These are phyloP conservation scores for Lobosporangium transversale DNA, from an alignment of 192 early-diverging fungal species.

Conservation along the genomic window DNA sequence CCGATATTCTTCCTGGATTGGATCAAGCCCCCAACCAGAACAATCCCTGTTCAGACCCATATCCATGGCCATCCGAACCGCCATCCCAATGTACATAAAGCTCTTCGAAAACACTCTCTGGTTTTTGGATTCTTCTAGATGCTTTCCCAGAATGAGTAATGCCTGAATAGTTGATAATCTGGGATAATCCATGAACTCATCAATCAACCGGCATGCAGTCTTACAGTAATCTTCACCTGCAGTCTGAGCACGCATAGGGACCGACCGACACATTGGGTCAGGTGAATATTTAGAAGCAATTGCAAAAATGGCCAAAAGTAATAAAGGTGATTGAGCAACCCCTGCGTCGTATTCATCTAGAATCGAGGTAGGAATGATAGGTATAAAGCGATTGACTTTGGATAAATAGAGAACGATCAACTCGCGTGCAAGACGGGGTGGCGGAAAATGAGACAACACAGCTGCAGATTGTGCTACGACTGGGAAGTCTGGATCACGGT, in stretches of 20 bases:
- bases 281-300: constrained; percentile 16
- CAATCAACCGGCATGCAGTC: constrained; percentile 29
- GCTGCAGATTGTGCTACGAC: constrained; percentile 5
- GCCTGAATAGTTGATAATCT: constrained; percentile 59
- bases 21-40: constrained; percentile 11
- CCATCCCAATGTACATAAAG: constrained; percentile 63
- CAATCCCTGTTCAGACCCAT: constrained; percentile 71
- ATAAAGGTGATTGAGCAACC: constrained; percentile 1
- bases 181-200: constrained; percentile 57
- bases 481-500: constrained; percentile 9
- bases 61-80: constrained; percentile 69
- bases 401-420: constrained; percentile 7
- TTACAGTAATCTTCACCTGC: constrained; percentile 20
- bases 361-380: constrained; percentile 10
- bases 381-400: constrained; percentile 15
- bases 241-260: constrained; percentile 3
- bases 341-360: constrained; percentile 15
- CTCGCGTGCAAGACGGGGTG: constrained; percentile 9
- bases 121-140: constrained; percentile 52
- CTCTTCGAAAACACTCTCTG: constrained; percentile 50
- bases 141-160: constrained; percentile 54
- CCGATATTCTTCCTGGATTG: constrained; percentile 2
- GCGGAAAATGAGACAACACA: constrained; percentile 7
- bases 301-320: constrained; percentile 5
- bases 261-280: constrained; percentile 10